A percentile compares a stretch with the other conserved stretches of the same genome.
Evolutionary conservation across 2,329 filamentous ascomycete species (phyloP).

Genomic region (Trichoderma sp.): DNA sequence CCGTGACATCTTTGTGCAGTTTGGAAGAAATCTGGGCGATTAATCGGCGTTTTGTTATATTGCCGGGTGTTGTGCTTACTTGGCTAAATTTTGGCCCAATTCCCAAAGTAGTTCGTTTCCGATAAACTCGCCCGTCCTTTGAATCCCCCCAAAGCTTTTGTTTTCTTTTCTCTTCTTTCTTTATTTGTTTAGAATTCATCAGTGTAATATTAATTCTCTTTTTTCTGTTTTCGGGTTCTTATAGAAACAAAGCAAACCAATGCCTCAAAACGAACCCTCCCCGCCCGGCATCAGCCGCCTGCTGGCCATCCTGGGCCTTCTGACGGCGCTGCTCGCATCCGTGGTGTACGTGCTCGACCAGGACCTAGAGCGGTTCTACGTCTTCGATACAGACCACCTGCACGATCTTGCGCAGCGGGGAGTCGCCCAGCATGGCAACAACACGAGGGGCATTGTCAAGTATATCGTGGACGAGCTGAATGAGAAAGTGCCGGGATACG

Average conservation of each 20-base stretch:
- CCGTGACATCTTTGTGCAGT: not conserved
- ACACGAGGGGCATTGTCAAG: conserved; percentile 68
- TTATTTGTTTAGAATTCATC: not conserved
- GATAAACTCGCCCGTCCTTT: not conserved
- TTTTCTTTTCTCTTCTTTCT: not conserved
- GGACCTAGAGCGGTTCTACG: conserved; percentile 67
- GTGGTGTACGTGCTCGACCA: conserved; percentile 59
- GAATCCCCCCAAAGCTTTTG: not conserved
- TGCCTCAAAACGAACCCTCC: conserved; percentile 25
- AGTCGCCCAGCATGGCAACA: conserved; percentile 69
- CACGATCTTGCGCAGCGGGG: conserved; percentile 67
- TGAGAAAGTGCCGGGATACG: conserved; percentile 49
- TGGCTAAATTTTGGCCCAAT: not conserved
- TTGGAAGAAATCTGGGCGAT: not conserved
- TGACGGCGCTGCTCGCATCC: conserved; percentile 56
- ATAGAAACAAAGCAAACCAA: not conserved
- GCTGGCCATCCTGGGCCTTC: conserved; percentile 52
- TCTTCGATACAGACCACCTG: conserved; percentile 70
- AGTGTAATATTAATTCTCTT: not conserved
- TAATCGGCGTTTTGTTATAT: not conserved
- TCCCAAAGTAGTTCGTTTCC: not conserved
- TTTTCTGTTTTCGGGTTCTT: not conserved
- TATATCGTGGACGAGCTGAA: conserved; percentile 71
- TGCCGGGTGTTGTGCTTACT: not conserved
- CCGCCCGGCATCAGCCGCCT: conserved; percentile 37